A percentile compares a stretch with the other conserved stretches of the same genome.
Evolutionary conservation across 2,329 filamentous ascomycete species (phyloP).

Genomic region (Ophiostoma sp.): DNA sequence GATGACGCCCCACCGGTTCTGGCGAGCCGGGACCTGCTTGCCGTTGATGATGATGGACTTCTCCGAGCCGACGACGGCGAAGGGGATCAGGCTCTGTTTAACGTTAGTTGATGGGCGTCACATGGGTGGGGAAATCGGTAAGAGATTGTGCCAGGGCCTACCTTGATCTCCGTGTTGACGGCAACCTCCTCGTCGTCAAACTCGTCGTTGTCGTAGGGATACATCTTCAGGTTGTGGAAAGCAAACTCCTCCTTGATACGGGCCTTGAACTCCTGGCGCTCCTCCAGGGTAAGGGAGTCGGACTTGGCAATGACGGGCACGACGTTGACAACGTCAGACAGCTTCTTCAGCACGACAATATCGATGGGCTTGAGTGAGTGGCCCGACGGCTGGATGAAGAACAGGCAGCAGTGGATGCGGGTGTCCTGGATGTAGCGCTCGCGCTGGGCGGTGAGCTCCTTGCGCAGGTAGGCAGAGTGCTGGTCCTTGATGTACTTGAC

Average conservation of each 20-base stretch:
- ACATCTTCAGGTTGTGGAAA: conserved; percentile 99
- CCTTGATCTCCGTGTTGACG: conserved; percentile 96
- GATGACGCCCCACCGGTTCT: conserved; percentile 99
- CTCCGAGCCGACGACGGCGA: conserved; percentile 96
- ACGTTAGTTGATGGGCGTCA: not conserved
- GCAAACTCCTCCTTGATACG: conserved; percentile 99
- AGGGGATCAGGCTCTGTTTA: conserved; percentile 81
- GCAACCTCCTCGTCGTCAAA: conserved; percentile 94
- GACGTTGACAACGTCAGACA: conserved; percentile 98
- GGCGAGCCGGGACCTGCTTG: conserved; percentile 94
- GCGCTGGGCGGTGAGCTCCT: conserved; percentile 98
- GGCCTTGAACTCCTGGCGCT: conserved; percentile 96
- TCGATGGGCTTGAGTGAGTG: conserved; percentile 99
- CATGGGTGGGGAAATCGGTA: not conserved
- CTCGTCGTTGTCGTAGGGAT: conserved; percentile 99
- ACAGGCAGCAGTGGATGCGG: conserved; percentile 97
- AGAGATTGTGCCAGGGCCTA: conserved; percentile 43
- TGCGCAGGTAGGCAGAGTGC: conserved; percentile 97
- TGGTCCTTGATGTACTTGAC: conserved; percentile 99
- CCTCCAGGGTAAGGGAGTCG: conserved; percentile 92
- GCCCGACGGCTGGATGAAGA: conserved; percentile 98
- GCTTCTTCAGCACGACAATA: conserved; percentile 99
- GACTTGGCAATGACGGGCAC: conserved; percentile 99
- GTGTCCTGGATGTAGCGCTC: conserved; percentile 99
- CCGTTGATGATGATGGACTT: conserved; percentile 97